Conservation (phyloP, 2,329 filamentous ascomycete genomes). For the Penicillium sp. region DNA sequence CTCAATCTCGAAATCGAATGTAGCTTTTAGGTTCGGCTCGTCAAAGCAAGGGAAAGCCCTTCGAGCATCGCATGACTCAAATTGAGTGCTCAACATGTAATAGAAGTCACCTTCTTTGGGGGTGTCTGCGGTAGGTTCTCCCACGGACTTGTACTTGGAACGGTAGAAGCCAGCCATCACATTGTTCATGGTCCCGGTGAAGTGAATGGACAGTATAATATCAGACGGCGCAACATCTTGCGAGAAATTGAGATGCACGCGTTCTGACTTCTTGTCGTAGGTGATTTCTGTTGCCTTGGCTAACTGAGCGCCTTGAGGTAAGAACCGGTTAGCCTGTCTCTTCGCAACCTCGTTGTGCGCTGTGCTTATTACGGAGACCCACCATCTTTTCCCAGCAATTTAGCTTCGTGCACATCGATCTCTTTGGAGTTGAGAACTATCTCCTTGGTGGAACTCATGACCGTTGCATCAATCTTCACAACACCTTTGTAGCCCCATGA, state of each 20-base stretch:
- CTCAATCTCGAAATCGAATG: slow-evolving; percentile 91
- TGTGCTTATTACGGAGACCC: slow-evolving; percentile 7
- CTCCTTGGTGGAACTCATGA: slow-evolving; percentile 69
- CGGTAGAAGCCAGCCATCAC: slow-evolving; percentile 92
- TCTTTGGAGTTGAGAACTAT: slow-evolving; percentile 83
- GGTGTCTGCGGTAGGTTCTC: slow-evolving; percentile 69
- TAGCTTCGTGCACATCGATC: slow-evolving; percentile 67
- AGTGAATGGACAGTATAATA: slow-evolving; percentile 69
- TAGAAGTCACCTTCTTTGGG: slow-evolving; percentile 65
- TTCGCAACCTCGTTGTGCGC: not conserved
- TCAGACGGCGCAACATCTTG: slow-evolving; percentile 66
- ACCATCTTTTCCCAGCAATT: slow-evolving; percentile 38
- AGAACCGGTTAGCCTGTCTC: not conserved
- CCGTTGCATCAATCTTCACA: slow-evolving; percentile 73
- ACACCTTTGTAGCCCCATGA: slow-evolving; percentile 81
- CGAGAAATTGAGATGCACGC: slow-evolving; percentile 73
- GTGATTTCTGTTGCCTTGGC: slow-evolving; percentile 62
- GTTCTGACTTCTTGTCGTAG: slow-evolving; percentile 81
- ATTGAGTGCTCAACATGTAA: slow-evolving; percentile 90
- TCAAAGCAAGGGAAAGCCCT: slow-evolving; percentile 97
- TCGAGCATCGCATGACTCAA: slow-evolving; percentile 92
- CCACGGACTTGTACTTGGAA: slow-evolving; percentile 84
- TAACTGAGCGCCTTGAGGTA: slow-evolving; percentile 26
- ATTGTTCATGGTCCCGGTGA: slow-evolving; percentile 80
- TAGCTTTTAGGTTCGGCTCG: slow-evolving; percentile 94